Percentiles rank a stretch among this genome's conserved stretches.
Evolutionary conservation across 2,329 filamentous ascomycete genomes (phyloP).

Genomic region (Pestalotiopsis sp.): DNA sequence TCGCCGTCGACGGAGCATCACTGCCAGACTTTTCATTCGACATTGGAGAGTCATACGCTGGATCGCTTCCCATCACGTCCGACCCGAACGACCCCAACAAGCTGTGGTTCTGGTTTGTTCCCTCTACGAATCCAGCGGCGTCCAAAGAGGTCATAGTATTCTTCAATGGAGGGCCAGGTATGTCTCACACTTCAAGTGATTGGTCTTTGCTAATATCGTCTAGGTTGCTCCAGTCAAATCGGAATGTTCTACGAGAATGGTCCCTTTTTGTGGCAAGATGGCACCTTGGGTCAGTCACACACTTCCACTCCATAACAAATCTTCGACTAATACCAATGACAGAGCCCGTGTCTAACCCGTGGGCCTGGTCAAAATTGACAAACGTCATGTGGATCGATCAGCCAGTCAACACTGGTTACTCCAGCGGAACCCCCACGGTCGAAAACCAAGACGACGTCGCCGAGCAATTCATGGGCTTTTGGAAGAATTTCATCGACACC

Average conservation of each 20-base stretch:
- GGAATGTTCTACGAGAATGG: conserved; percentile 77
- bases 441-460: conserved; percentile 66
- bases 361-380: conserved; percentile 70
- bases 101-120: conserved; percentile 8
- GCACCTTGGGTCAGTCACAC: conserved; percentile 46
- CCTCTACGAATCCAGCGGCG: background rate
- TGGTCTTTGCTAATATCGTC: background rate
- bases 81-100: conserved; percentile 28
- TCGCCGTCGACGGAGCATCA: conserved; percentile 56
- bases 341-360: conserved; percentile 62
- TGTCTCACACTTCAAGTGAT: background rate
- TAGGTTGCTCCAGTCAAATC: conserved; percentile 55
- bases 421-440: conserved; percentile 62
- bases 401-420: conserved; percentile 66
- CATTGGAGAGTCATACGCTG: conserved; percentile 45
- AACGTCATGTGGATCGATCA: conserved; percentile 76
- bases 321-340: conserved; percentile 27
- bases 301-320: background rate
- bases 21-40: conserved; percentile 66
- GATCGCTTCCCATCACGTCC: conserved; percentile 42
- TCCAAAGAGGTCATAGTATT: conserved; percentile 1
- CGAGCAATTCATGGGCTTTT: conserved; percentile 71
- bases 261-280: conserved; percentile 67
- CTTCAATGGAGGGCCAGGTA: conserved; percentile 6
- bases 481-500: conserved; percentile 53